Conservation (phyloP, 1,284 basidiomycete genomes). For the Singerocomus inundabilis region DNA sequence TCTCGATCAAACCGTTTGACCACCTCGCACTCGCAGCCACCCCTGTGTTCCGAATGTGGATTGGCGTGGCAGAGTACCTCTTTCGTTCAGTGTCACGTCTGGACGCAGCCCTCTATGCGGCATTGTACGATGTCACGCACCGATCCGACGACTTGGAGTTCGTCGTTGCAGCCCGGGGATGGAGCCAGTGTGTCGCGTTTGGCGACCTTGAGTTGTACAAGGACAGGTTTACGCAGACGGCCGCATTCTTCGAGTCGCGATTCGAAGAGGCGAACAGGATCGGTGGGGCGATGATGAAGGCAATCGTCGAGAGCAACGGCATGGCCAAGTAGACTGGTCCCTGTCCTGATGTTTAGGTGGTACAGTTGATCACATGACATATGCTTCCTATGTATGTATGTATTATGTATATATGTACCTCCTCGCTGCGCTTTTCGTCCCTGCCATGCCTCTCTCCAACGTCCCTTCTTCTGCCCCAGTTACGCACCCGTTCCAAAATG, state of each 20-base stretch:
- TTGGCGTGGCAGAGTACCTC: slow-evolving; percentile 95
- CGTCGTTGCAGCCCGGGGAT: slow-evolving; percentile 91
- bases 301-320: slow-evolving; percentile 60
- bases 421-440: no score
- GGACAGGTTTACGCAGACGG: slow-evolving; percentile 79
- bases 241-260: slow-evolving; percentile 81
- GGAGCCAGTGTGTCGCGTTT: slow-evolving; percentile 94
- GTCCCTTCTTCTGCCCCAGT: slow-evolving; percentile 3
- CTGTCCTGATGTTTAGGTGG: no score
- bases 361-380: slow-evolving; percentile 9
- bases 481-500: slow-evolving; percentile 25
- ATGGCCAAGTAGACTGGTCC: background rate
- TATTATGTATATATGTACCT: no score
- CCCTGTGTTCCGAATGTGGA: slow-evolving; percentile 95
- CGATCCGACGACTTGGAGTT: slow-evolving; percentile 93
- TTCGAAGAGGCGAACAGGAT: slow-evolving; percentile 86
- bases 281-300: slow-evolving; percentile 90
- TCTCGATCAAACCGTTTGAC: slow-evolving; percentile 86
- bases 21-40: slow-evolving; percentile 95
- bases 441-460: slow-evolving; percentile 9
- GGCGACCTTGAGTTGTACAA: slow-evolving; percentile 90
- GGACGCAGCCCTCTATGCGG: slow-evolving; percentile 73
- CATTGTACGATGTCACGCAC: slow-evolving; percentile 79
- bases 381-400: no score
- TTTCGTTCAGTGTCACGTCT: slow-evolving; percentile 72